Evolutionary conservation across 495 filamentous ascomycete genomes (phyloP).

Genomic region (Xylaria bambusicola): DNA sequence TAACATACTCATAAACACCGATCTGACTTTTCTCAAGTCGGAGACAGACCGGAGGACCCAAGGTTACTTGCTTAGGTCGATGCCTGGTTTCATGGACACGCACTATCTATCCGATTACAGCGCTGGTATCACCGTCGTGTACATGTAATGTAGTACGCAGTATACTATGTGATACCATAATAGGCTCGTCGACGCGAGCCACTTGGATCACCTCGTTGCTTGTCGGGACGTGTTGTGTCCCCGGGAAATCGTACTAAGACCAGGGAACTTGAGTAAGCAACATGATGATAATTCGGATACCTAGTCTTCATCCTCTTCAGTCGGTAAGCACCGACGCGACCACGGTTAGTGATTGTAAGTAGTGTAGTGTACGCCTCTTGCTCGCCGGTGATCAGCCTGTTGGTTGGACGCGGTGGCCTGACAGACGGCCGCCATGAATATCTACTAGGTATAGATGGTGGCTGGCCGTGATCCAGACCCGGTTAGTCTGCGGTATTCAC

Average conservation of each 20-base stretch:
- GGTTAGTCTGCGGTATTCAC: neutral
- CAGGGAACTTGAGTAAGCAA: conserved; percentile 17
- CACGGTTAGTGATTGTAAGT: neutral
- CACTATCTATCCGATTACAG: neutral
- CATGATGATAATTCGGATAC: conserved; percentile 3
- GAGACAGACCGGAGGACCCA: conserved; percentile 14
- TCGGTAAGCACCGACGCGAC: neutral
- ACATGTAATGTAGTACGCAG: too few species aligned
- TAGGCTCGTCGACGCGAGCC: too few species aligned
- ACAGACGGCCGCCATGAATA: too few species aligned
- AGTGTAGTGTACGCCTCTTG: neutral
- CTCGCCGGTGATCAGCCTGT: neutral
- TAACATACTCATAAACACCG: neutral
- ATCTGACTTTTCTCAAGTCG: neutral
- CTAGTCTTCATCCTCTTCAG: conserved; percentile 19
- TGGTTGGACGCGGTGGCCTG: neutral
- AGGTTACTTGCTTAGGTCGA: conserved; percentile 5
- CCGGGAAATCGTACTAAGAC: conserved; percentile 21
- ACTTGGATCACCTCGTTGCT: neutral
- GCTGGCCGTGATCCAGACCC: neutral
- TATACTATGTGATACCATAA: too few species aligned
- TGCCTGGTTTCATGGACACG: conserved; percentile 1
- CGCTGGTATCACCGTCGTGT: too few species aligned
- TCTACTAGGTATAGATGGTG: too few species aligned
- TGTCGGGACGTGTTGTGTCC: neutral